Conservation (phyloP, 768 basidiomycete genomes). For the Mycena epipterygia region DNA sequence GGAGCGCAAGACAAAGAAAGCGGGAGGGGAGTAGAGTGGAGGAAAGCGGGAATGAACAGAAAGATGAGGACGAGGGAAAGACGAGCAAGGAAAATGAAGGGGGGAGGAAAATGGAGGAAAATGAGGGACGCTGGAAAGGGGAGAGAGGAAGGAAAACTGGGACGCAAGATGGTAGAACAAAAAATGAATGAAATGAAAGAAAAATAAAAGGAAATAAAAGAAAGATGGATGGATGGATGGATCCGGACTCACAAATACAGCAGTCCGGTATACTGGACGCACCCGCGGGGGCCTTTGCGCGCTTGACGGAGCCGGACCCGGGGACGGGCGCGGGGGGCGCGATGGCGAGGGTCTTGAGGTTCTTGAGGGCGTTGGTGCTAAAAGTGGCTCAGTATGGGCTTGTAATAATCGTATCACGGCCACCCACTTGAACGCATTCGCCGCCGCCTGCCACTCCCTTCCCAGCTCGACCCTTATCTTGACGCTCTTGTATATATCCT, state of each 20-base stretch:
- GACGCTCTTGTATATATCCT: constrained; percentile 97
- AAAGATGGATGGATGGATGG: background rate
- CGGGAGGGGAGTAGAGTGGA: too few relatives aligned
- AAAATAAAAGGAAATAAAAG: background rate
- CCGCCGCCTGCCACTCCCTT: constrained; percentile 90
- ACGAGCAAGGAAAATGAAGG: background rate
- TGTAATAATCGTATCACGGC: background rate
- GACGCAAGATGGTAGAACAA: too few relatives aligned
- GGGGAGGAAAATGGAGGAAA: background rate
- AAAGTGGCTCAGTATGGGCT: background rate
- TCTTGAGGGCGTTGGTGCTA: constrained; percentile 80
- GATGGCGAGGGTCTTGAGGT: constrained; percentile 79
- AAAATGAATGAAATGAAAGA: too few relatives aligned
- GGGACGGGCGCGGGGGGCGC: background rate
- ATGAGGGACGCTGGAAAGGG: too few relatives aligned
- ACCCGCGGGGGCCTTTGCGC: constrained; percentile 8
- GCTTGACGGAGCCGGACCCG: constrained; percentile 8
- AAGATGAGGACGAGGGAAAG: too few relatives aligned
- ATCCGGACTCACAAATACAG: constrained; percentile 85
- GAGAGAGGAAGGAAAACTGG: too few relatives aligned
- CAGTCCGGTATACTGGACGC: constrained; percentile 79
- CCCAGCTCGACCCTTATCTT: constrained; percentile 94
- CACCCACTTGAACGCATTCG: constrained; percentile 91
- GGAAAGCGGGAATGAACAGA: too few relatives aligned
- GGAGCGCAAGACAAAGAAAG: too few relatives aligned